These are phyloP conservation scores for Linnemannia zychae DNA, from an alignment of 192 early-diverging fungal genomes.

Conservation along the genomic window DNA sequence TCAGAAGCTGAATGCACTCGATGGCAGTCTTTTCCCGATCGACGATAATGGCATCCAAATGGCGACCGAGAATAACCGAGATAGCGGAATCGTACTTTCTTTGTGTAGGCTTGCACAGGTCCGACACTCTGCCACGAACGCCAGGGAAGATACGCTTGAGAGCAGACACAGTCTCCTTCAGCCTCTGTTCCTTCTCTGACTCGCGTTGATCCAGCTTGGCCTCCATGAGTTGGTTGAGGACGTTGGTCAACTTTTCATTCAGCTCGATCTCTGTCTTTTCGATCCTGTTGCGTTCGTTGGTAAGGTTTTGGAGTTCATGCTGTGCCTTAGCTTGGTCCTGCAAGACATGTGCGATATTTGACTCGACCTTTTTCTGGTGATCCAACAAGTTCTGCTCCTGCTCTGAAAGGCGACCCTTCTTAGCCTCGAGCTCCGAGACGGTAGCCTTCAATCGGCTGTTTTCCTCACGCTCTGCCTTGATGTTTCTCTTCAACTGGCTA, in stretches of 20 bases:
- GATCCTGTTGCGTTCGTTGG: conserved; percentile 76
- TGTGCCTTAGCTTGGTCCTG: conserved; percentile 54
- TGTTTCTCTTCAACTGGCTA: conserved; percentile 74
- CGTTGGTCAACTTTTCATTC: conserved; percentile 88
- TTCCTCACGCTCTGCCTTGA: conserved; percentile 74
- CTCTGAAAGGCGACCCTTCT: conserved; percentile 63
- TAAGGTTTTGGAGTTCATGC: conserved; percentile 70
- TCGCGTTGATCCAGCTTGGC: conserved; percentile 89
- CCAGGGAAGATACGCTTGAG: conserved; percentile 91
- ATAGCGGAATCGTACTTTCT: conserved; percentile 91
- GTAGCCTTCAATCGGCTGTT: conserved; percentile 71
- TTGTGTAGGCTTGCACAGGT: conserved; percentile 94
- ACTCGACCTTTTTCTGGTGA: conserved; percentile 54
- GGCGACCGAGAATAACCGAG: conserved; percentile 88
- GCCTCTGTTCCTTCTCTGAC: conserved; percentile 81
- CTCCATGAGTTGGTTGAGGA: conserved; percentile 81
- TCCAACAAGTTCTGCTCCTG: conserved; percentile 58
- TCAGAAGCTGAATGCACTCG: conserved; percentile 94
- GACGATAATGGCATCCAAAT: conserved; percentile 96
- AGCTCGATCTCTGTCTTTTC: conserved; percentile 78
- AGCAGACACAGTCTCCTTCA: conserved; percentile 81
- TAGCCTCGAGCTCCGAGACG: conserved; percentile 61
- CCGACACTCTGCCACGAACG: conserved; percentile 89
- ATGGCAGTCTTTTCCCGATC: conserved; percentile 93
- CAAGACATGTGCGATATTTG: conserved; percentile 32